Percentiles rank a stretch among this genome's conserved stretches.
phyloP scores from a whole-genome alignment of 768 basidiomycete species.

The Peribolospora baueri region DNA sequence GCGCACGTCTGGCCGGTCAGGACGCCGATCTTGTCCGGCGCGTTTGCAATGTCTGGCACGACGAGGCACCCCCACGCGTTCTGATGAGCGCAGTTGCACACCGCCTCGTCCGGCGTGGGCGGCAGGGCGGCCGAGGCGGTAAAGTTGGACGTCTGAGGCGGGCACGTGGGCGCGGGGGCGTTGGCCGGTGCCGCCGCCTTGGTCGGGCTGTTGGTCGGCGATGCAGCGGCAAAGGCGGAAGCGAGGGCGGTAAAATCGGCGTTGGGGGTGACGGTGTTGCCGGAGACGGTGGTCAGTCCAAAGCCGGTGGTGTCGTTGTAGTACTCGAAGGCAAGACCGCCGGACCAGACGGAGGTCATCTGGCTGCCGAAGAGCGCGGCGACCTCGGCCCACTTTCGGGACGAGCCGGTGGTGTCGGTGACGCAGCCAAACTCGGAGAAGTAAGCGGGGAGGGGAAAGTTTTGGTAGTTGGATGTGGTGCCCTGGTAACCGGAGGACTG shows the following conservation, averaged over 20 bases:
- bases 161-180: too few relatives aligned
- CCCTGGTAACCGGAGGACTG: conserved; percentile 28
- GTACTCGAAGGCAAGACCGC: conserved; percentile 61
- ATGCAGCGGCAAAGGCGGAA: too few relatives aligned
- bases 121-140: too few relatives aligned
- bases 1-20: conserved; percentile 44
- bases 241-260: conserved; percentile 41
- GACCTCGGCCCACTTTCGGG: conserved; percentile 47
- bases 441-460: conserved; percentile 51
- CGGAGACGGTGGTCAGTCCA: conserved; percentile 60
- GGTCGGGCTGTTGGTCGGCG: too few relatives aligned
- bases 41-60: too few relatives aligned
- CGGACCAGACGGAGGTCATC: conserved; percentile 62
- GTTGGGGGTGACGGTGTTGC: conserved; percentile 38
- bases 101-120: too few relatives aligned
- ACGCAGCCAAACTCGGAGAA: conserved; percentile 74
- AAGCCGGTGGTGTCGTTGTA: conserved; percentile 66
- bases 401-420: conserved; percentile 28
- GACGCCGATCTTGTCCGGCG: conserved; percentile 30
- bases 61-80: too few relatives aligned
- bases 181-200: too few relatives aligned
- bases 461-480: conserved; percentile 23
- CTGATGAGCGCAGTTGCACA: too few relatives aligned
- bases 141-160: too few relatives aligned
- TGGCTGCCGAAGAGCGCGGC: conserved; percentile 42